phyloP scores from a whole-genome alignment of 2,329 filamentous ascomycete genomes.

The Cyphellophora attinorum region DNA sequence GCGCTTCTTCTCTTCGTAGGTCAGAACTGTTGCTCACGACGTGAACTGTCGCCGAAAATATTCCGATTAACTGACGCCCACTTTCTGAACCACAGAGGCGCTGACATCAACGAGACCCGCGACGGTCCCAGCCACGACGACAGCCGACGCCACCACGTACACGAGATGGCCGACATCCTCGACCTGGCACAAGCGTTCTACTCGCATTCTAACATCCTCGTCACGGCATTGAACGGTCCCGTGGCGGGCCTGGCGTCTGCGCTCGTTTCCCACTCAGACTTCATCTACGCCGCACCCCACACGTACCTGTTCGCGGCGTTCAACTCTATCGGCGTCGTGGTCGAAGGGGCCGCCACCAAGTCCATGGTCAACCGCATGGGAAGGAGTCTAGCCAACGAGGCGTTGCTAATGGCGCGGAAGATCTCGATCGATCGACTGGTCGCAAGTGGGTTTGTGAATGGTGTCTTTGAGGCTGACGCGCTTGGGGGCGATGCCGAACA shows the following conservation, averaged over 20 bases:
- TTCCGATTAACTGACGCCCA: conserved; percentile 31
- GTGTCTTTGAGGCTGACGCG: background rate
- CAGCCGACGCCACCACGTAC: background rate
- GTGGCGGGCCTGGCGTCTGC: conserved; percentile 70
- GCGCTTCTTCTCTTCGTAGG: too few species aligned
- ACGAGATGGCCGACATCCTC: conserved; percentile 63
- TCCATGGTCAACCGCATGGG: conserved; percentile 65
- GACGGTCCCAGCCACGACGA: background rate
- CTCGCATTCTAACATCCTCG: conserved; percentile 74
- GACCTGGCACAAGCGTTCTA: conserved; percentile 74
- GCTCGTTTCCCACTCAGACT: conserved; percentile 65
- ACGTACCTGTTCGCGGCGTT: conserved; percentile 75
- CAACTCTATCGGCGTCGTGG: conserved; percentile 66
- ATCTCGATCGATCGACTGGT: conserved; percentile 58
- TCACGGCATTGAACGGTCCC: conserved; percentile 74
- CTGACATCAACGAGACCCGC: background rate
- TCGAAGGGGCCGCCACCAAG: conserved; percentile 64
- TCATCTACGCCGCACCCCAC: conserved; percentile 65
- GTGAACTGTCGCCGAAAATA: too few species aligned
- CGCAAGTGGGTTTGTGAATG: conserved; percentile 62
- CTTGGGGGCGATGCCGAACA: conserved; percentile 51
- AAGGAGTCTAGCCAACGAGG: conserved; percentile 66
- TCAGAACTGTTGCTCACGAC: too few species aligned
- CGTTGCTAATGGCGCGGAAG: conserved; percentile 66
- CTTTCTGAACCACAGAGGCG: too few species aligned